Evolutionary conservation across 352 stramenopile genomes (phyloP).

Genomic region (Pythium pectinolyticum): DNA sequence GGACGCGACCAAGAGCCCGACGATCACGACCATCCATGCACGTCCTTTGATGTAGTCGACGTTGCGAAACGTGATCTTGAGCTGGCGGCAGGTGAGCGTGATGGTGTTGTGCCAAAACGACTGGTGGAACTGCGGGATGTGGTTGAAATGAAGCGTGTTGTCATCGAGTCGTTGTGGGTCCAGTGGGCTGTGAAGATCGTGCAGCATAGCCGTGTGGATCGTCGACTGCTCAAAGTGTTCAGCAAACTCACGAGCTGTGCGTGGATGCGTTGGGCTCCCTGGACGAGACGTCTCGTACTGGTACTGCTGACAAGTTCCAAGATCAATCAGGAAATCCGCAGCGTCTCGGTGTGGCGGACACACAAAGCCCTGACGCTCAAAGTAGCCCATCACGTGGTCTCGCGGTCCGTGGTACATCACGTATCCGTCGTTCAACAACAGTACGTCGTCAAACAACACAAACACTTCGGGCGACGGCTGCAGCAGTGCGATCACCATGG

Average conservation of each 20-base stretch:
- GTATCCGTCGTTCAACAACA: slow-evolving; percentile 46
- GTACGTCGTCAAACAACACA: slow-evolving; percentile 37
- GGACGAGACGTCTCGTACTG: neutral
- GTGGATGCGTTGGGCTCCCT: neutral
- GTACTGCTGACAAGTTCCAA: slow-evolving; percentile 24
- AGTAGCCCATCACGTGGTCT: slow-evolving; percentile 35
- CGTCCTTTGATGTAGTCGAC: slow-evolving; percentile 31
- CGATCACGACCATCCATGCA: slow-evolving; percentile 29
- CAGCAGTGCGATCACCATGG: slow-evolving; percentile 45
- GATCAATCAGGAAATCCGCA: slow-evolving; percentile 32
- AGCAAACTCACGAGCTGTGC: slow-evolving; percentile 22
- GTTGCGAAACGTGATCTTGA: slow-evolving; percentile 48
- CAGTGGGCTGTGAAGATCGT: slow-evolving; percentile 83
- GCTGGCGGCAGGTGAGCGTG: slow-evolving; percentile 32
- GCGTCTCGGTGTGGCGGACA: slow-evolving; percentile 33
- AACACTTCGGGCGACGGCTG: slow-evolving; percentile 32
- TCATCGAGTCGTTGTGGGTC: slow-evolving; percentile 84
- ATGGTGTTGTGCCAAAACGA: slow-evolving; percentile 16
- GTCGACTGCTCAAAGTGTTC: slow-evolving; percentile 23
- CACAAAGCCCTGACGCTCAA: slow-evolving; percentile 30
- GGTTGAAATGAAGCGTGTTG: slow-evolving; percentile 29
- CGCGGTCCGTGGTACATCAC: slow-evolving; percentile 47
- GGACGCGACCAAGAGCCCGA: slow-evolving; percentile 26
- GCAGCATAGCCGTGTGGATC: slow-evolving; percentile 32
- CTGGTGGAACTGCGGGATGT: slow-evolving; percentile 18